Evolutionary conservation across 1,139 yeast species (phyloP), one percentile per base, ranked within the genome.

Genomic region (Pneumocystis jirovecii): DNA sequence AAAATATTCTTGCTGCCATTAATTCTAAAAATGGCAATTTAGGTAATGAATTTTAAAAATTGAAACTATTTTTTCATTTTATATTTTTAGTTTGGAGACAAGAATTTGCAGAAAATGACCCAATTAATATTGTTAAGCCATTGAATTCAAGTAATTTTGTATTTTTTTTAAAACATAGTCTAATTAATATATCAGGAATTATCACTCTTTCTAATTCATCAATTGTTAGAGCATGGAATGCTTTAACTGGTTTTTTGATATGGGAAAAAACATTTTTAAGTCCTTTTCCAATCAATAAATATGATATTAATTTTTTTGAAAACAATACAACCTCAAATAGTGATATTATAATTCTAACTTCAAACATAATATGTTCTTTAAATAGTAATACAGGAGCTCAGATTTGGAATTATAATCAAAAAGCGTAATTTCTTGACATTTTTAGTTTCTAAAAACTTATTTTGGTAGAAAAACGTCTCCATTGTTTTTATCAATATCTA

Each of bases 31-130:
- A 45, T 21, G 67, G 67, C 17, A 64, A 56, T 50, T 50, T 50
- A 50, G 57, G 57, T 50, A 50, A 25, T 12, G 7, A 21, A 10
- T 25, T 50, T 25, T 50, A 25, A 4, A 8, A 50, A 25, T 10
- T 25, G 10, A 50, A 50, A 10, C 19, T n/a, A 12, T 50, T 50
- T 25, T 15, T 29, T 45, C 25, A 50, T 50, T 8, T 25, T 50
- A 45, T 45, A 25, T 50, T 7, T 8, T 35, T 65, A 21, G 15
- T 65, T 17, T 65, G 67, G 67, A 57, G 67, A 40, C 65, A 65
- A 39, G 19, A 60, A 19, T 45, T 21, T 21, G 37, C 35, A 19
- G 19, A 25, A 44, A 29, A 50, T 17, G 59, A 60, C n/a, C 42
- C 44, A 21, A 34, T 45, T n/a, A 21, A 61, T 57, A n/a, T 17